Percentiles rank a stretch among this genome's conserved stretches.
Conservation (phyloP, 495 filamentous ascomycete genomes). For the Penicillium argentinense region DNA sequence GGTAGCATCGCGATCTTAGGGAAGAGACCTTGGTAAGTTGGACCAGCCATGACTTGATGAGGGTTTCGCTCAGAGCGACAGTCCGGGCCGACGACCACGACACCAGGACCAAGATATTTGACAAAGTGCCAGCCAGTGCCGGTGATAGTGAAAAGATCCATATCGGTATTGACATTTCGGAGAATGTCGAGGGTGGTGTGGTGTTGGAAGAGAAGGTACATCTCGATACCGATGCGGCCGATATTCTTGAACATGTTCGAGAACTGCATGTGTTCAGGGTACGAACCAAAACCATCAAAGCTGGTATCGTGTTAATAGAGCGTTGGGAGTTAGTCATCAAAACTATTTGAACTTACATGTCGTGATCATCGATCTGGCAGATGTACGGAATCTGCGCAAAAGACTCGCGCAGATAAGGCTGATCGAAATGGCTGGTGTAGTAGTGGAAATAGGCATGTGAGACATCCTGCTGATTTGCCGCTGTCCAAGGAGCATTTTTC, state of each 20-base stretch:
- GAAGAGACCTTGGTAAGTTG: constrained; percentile 96
- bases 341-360: constrained; percentile 70
- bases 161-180: constrained; percentile 78
- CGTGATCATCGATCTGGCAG: constrained; percentile 91
- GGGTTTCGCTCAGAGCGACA: constrained; percentile 88
- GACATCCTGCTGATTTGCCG: constrained; percentile 91
- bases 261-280: constrained; percentile 97
- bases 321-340: constrained; percentile 22
- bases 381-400: constrained; percentile 98
- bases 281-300: constrained; percentile 97
- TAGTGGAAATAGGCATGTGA: constrained; percentile 98
- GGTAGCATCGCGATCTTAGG: constrained; percentile 93
- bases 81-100: constrained; percentile 87
- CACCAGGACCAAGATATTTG: constrained; percentile 90
- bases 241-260: constrained; percentile 98
- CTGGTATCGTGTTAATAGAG: constrained; percentile 40
- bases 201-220: constrained; percentile 99
- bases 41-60: constrained; percentile 89
- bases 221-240: constrained; percentile 93
- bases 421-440: constrained; percentile 96
- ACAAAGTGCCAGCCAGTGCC: constrained; percentile 97
- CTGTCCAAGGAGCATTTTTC: constrained; percentile 87
- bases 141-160: constrained; percentile 94
- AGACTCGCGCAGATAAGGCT: constrained; percentile 87
- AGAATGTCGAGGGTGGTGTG: constrained; percentile 95